Evolutionary conservation across 345 rosid species (phyloP).

Genomic region (Microthlaspi erraticum): DNA sequence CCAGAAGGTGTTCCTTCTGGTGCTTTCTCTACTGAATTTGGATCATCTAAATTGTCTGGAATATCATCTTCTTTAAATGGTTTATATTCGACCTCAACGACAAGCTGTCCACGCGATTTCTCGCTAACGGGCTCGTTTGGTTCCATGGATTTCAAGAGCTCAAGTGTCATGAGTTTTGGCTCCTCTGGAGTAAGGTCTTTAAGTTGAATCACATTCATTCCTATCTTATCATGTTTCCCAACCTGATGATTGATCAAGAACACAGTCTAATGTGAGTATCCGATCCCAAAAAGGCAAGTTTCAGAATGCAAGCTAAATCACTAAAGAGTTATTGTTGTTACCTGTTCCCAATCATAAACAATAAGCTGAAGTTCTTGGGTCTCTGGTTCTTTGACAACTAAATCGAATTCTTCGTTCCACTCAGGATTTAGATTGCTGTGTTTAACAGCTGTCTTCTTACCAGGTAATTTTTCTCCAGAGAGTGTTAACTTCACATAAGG

Average conservation of each 20-base stretch:
- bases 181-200: constrained; percentile 81
- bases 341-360: constrained; percentile 97
- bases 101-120: constrained; percentile 81
- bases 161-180: constrained; percentile 69
- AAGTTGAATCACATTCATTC: constrained; percentile 71
- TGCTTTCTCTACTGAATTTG: constrained; percentile 66
- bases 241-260: constrained; percentile 49
- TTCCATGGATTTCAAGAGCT: constrained; percentile 78
- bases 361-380: constrained; percentile 64
- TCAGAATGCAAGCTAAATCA: neutral
- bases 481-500: constrained; percentile 89
- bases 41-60: constrained; percentile 52
- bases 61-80: constrained; percentile 67
- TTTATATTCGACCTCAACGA: constrained; percentile 65
- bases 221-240: constrained; percentile 93
- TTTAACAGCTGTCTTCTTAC: constrained; percentile 81
- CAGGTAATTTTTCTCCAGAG: constrained; percentile 72
- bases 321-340: constrained; percentile 28
- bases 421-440: constrained; percentile 88
- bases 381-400: constrained; percentile 80
- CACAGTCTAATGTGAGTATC: neutral
- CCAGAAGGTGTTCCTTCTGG: constrained; percentile 88
- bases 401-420: constrained; percentile 88
- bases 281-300: neutral
- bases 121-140: constrained; percentile 69